Evolutionary conservation across 306 rosid species (phyloP).

Genomic region (Malus sylvestris): DNA sequence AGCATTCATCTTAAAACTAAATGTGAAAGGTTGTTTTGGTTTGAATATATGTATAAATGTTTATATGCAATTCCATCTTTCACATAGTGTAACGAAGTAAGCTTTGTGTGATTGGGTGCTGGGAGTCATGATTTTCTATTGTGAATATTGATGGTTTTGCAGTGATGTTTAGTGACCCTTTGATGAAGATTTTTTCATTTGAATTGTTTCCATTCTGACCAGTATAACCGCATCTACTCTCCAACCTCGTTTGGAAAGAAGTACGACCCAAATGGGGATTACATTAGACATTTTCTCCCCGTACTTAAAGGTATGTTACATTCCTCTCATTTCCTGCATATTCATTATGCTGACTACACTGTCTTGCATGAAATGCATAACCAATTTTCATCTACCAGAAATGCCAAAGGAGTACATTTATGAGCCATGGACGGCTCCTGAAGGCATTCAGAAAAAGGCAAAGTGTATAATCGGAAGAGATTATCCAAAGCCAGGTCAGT

Average conservation of each 20-base stretch:
- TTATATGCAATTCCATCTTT: background rate
- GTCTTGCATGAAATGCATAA: constrained; percentile 2
- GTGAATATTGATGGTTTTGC: background rate
- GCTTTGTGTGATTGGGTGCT: background rate
- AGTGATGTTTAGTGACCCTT: background rate
- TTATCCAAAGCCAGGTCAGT: constrained; percentile 85
- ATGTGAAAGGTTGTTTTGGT: background rate
- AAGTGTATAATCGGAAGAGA: constrained; percentile 87
- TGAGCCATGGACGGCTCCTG: constrained; percentile 97
- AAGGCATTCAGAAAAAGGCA: constrained; percentile 73
- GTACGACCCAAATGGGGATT: constrained; percentile 84
- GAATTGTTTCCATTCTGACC: constrained; percentile 23
- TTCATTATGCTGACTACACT: constrained; percentile 8
- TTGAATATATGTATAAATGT: background rate
- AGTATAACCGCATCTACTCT: constrained; percentile 88
- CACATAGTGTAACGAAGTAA: background rate
- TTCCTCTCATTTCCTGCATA: constrained; percentile 8
- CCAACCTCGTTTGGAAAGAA: constrained; percentile 89
- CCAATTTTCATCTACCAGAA: constrained; percentile 36
- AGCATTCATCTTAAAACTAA: background rate
- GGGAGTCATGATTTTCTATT: constrained; percentile 2
- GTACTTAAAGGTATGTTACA: constrained; percentile 47
- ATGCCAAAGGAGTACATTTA: constrained; percentile 89
- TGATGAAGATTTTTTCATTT: background rate
- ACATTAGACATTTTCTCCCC: constrained; percentile 81